Base-by-base conservation (phyloP, 805 yeast genomes). In the Barnettozyma vustinii region DNA sequence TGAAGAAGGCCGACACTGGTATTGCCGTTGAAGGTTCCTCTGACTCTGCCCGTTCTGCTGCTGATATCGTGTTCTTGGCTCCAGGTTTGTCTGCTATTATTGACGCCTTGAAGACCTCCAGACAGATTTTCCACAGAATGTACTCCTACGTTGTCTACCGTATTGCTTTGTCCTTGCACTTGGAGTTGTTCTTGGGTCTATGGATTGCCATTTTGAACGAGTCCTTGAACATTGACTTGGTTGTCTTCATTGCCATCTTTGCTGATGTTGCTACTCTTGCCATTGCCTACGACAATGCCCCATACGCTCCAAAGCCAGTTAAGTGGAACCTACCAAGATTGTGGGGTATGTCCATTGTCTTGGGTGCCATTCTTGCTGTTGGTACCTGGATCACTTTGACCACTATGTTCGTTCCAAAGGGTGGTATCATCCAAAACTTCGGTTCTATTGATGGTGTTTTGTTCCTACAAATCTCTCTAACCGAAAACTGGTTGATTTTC, bases 71-170 rank as follows among this genome's bases (percentile, higher is more conserved):
- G 70, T 88, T 88, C 86, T 77, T 87, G 63, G 96, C 96, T 63
- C 96, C 96, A 60, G 96, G 96, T 87, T 80, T 87, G 68, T 85
- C 94, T 75, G 94, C 96, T 65, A 88, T 88, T 70, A 88, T 88
- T 73, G 96, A 88, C 75, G 92, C 96, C 65, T 76, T 88, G 67
- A 90, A 90, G 83, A 89, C 96, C 65, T 87, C 96, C 57, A 81
- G 96, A 76, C 96, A 88, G 75, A 88, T 88, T 83, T 88, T 88
- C 96, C 97, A 90, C 91, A 86, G 97, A 80, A 90, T 90, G 97
- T 89, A 90, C 83, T 81, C 97, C 63, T 90, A 90, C 75, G 96
- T 90, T 76, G 96, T 89, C 66, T 90, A 90, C 91, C 91, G 97
- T 80, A 90, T 90, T 72, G 97, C 97, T 69, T 77, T 89, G 69